These are phyloP conservation scores for Dentipellis fragilis DNA, from an alignment of 768 basidiomycete species.

Conservation along the genomic window DNA sequence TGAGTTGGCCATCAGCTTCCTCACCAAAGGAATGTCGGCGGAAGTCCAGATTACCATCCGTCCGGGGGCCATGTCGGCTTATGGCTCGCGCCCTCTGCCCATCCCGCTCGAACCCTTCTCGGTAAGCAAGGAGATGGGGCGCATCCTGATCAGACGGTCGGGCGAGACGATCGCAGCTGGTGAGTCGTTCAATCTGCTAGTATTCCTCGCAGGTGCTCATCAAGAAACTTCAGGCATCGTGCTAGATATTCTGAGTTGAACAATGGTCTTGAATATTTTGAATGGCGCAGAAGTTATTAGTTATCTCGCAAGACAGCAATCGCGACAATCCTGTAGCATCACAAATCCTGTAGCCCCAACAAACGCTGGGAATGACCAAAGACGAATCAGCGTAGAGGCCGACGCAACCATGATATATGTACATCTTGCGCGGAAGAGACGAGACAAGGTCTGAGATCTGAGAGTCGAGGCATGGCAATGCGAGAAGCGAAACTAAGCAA, in stretches of 20 bases:
- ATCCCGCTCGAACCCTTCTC: slow-evolving; percentile 85
- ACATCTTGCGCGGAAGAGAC: neutral
- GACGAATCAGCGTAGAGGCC: neutral
- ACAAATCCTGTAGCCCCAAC: neutral
- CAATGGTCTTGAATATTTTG: neutral
- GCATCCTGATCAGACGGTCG: slow-evolving; percentile 75
- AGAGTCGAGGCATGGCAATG: neutral
- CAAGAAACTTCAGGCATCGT: neutral
- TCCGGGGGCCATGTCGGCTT: slow-evolving; percentile 37
- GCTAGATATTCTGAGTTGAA: neutral
- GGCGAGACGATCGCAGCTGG: slow-evolving; percentile 96
- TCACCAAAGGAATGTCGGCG: slow-evolving; percentile 79
- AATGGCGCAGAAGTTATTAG: no score
- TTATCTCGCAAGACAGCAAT: no score
- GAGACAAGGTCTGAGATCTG: neutral
- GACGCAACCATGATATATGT: neutral
- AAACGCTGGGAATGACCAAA: no score
- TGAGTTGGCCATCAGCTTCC: slow-evolving; percentile 40
- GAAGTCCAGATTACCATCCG: slow-evolving; percentile 78
- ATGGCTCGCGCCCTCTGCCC: slow-evolving; percentile 34
- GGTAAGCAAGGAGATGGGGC: slow-evolving; percentile 91
- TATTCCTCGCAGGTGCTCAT: neutral
- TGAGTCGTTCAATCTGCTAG: slow-evolving; percentile 18
- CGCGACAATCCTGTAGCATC: neutral
- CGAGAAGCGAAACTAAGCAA: neutral